phyloP scores from a whole-genome alignment of 768 basidiomycete species.

The Amanita rimosa region DNA sequence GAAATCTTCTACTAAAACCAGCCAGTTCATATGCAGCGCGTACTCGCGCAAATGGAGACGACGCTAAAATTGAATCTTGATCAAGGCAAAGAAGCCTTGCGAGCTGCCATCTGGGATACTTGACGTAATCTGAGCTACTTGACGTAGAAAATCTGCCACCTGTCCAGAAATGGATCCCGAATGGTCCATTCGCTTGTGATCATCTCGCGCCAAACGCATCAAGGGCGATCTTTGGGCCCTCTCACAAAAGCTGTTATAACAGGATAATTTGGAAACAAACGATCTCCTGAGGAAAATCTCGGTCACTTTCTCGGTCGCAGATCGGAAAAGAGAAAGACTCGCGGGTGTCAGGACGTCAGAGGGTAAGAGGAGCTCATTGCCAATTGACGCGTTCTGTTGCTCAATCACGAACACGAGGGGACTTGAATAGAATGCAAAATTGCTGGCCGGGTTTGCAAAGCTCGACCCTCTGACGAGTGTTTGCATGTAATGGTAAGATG shows the following conservation, averaged over 20 bases:
- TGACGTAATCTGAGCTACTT: too few relatives aligned
- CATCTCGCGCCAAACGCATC: neutral
- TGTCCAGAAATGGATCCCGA: slow-evolving; percentile 10
- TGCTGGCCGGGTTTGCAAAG: slow-evolving; percentile 5
- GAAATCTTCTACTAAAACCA: slow-evolving; percentile 33
- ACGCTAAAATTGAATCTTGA: slow-evolving; percentile 21
- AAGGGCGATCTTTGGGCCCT: slow-evolving; percentile 27
- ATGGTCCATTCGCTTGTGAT: slow-evolving; percentile 6
- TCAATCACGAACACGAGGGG: slow-evolving; percentile 77
- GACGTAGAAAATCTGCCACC: slow-evolving; percentile 32
- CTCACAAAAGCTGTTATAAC: slow-evolving; percentile 25
- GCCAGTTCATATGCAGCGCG: slow-evolving; percentile 39
- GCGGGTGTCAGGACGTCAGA: slow-evolving; percentile 53
- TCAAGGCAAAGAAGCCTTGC: slow-evolving; percentile 24
- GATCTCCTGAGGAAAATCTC: slow-evolving; percentile 15
- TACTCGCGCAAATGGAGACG: slow-evolving; percentile 20
- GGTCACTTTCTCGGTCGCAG: slow-evolving; percentile 24
- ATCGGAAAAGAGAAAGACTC: slow-evolving; percentile 27
- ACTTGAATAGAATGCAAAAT: slow-evolving; percentile 37
- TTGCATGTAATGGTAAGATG: slow-evolving; percentile 71
- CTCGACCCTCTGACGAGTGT: slow-evolving; percentile 14
- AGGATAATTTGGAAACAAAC: slow-evolving; percentile 22
- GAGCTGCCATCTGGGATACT: slow-evolving; percentile 24
- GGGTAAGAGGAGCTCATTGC: slow-evolving; percentile 38
- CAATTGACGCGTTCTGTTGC: slow-evolving; percentile 60